A percentile compares a stretch with the other conserved stretches of the same genome.
Evolutionary conservation across 129 eudicot species (phyloP).

Genomic region (carrot (Daucus carota)): DNA sequence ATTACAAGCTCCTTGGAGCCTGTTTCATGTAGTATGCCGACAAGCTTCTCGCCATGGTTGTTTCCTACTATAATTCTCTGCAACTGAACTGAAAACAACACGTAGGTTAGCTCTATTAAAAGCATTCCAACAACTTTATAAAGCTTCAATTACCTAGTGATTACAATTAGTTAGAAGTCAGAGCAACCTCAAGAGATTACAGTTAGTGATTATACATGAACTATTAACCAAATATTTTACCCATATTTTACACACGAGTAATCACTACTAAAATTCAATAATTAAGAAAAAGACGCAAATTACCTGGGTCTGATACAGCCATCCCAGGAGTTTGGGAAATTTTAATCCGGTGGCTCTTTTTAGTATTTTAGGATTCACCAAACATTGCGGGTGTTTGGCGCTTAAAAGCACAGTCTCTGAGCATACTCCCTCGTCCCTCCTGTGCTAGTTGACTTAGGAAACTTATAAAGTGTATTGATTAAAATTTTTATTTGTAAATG

Average conservation of each 20-base stretch:
- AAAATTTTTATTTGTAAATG: too few relatives aligned
- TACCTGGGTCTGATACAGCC: not conserved
- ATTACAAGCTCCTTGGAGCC: constrained; percentile 59
- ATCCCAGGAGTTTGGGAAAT: not conserved
- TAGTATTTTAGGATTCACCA: not conserved
- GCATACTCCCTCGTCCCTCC: too few relatives aligned
- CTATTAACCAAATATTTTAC: too few relatives aligned
- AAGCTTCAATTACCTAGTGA: too few relatives aligned
- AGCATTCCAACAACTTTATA: not conserved
- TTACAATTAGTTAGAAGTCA: too few relatives aligned
- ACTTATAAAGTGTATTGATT: too few relatives aligned
- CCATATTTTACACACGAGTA: not conserved
- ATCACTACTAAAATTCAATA: not conserved
- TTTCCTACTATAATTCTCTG: constrained; percentile 38
- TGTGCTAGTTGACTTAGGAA: too few relatives aligned
- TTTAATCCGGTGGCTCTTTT: not conserved
- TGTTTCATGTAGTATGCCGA: constrained; percentile 68
- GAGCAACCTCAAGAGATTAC: not conserved
- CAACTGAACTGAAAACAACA: constrained; percentile 6
- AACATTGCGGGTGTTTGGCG: too few relatives aligned
- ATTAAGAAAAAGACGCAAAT: too few relatives aligned
- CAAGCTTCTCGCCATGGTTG: constrained; percentile 53
- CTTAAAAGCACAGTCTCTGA: too few relatives aligned
- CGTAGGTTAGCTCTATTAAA: not conserved
- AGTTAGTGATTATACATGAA: too few relatives aligned